These are phyloP conservation scores for Clausena lansium DNA, from an alignment of 345 rosid genomes.

Conservation along the genomic window DNA sequence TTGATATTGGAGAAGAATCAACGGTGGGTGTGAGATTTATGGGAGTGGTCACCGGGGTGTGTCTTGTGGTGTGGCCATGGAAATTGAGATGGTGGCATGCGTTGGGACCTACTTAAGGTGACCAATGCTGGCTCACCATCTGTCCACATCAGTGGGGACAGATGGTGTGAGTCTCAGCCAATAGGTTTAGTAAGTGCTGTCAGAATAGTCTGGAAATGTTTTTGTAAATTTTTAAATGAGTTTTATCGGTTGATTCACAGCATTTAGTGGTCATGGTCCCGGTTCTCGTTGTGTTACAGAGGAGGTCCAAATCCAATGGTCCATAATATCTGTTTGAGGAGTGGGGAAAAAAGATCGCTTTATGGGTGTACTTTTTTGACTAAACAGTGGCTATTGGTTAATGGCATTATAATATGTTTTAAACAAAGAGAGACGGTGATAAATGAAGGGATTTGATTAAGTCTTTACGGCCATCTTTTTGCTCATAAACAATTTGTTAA, in stretches of 20 bases:
- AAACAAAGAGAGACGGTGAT: background rate
- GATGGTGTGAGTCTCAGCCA: slow-evolving; percentile 16
- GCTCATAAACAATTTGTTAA: background rate
- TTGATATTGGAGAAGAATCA: slow-evolving; percentile 5
- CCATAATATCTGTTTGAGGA: background rate
- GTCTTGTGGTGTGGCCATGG: background rate
- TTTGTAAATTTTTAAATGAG: slow-evolving; percentile 17
- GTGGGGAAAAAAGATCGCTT: background rate
- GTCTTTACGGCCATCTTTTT: background rate
- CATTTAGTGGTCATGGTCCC: slow-evolving; percentile 16
- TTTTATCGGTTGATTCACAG: slow-evolving; percentile 16
- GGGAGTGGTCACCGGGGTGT: background rate
- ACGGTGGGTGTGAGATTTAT: slow-evolving; percentile 33
- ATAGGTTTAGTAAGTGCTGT: slow-evolving; percentile 9
- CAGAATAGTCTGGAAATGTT: slow-evolving; percentile 18
- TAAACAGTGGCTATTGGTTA: background rate
- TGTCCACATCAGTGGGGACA: slow-evolving; percentile 16
- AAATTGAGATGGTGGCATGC: slow-evolving; percentile 16
- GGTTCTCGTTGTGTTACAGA: background rate
- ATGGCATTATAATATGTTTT: background rate
- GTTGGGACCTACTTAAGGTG: slow-evolving; percentile 12
- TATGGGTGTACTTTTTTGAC: background rate
- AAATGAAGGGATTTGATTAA: background rate
- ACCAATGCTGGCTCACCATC: slow-evolving; percentile 15
- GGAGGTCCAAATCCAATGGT: background rate